phyloP scores from a whole-genome alignment of 371 early-diverging fungal species.

The Mortierella sp. region DNA sequence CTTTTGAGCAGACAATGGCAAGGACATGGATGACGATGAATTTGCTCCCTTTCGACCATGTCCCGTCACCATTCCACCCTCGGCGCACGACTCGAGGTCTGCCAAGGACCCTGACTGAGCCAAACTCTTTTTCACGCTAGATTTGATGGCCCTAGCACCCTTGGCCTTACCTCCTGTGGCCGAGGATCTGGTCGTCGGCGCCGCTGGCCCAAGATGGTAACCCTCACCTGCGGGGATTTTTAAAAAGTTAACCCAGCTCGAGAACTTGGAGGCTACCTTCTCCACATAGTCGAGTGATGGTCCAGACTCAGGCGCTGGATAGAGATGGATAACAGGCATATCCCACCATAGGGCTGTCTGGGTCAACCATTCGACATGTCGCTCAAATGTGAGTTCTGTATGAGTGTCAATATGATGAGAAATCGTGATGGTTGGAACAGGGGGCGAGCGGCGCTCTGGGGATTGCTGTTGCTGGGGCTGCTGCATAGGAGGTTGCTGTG shows the following conservation, averaged over 20 bases:
- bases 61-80: slow-evolving; percentile 35
- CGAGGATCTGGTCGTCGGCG: slow-evolving; percentile 1
- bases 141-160: slow-evolving; percentile 6
- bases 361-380: slow-evolving; percentile 51
- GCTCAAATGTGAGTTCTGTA: slow-evolving; percentile 44
- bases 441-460: not conserved
- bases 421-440: slow-evolving; percentile 27
- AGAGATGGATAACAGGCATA: slow-evolving; percentile 46
- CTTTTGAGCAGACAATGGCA: not conserved
- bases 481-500: not conserved
- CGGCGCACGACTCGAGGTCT: slow-evolving; percentile 1
- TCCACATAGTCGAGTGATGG: slow-evolving; percentile 29
- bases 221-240: slow-evolving; percentile 34
- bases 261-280: slow-evolving; percentile 35
- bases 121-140: not conserved
- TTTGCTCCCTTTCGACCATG: not conserved
- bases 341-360: slow-evolving; percentile 53
- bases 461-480: not conserved
- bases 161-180: not conserved
- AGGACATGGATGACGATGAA: not conserved
- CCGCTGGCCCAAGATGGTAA: slow-evolving; percentile 14
- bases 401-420: slow-evolving; percentile 43
- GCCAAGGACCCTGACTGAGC: not conserved
- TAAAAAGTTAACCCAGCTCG: slow-evolving; percentile 53
- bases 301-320: slow-evolving; percentile 22